These are phyloP conservation scores for Oldenlandia corymbosa DNA, from an alignment of 257 asterid species.

Conservation along the genomic window DNA sequence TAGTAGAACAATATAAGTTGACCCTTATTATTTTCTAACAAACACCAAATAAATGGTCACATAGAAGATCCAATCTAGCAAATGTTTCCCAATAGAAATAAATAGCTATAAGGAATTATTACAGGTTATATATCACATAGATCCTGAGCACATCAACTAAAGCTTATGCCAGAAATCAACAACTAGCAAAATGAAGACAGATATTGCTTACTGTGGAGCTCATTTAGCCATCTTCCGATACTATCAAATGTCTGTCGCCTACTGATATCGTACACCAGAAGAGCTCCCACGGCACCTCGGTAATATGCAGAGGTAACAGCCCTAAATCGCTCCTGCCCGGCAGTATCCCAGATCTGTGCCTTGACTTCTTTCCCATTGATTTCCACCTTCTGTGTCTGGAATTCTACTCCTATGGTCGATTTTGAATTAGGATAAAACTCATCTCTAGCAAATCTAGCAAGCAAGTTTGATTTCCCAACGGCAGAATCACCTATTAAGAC, in stretches of 20 bases:
- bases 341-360: conserved; percentile 98
- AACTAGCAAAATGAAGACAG: background rate
- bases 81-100: background rate
- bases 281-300: conserved; percentile 98
- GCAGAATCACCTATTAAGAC: conserved; percentile 87
- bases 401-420: conserved; percentile 95
- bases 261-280: conserved; percentile 87
- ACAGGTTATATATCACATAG: too few species aligned
- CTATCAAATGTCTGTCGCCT: conserved; percentile 83
- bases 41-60: too few species aligned
- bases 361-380: conserved; percentile 86
- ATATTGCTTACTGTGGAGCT: conserved; percentile 80
- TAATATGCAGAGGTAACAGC: conserved; percentile 97
- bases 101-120: background rate
- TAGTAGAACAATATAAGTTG: too few species aligned
- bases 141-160: background rate
- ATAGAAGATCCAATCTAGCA: background rate
- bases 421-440: conserved; percentile 88
- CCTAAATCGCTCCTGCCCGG: conserved; percentile 97
- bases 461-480: conserved; percentile 94
- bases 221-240: conserved; percentile 83
- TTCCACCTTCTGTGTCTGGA: conserved; percentile 87
- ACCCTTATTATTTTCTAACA: too few species aligned
- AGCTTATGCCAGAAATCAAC: background rate
- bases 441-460: conserved; percentile 90